phyloP scores from a whole-genome alignment of 225 moss, liverwort and hornwort species.

The Marchantia polymorpha region DNA sequence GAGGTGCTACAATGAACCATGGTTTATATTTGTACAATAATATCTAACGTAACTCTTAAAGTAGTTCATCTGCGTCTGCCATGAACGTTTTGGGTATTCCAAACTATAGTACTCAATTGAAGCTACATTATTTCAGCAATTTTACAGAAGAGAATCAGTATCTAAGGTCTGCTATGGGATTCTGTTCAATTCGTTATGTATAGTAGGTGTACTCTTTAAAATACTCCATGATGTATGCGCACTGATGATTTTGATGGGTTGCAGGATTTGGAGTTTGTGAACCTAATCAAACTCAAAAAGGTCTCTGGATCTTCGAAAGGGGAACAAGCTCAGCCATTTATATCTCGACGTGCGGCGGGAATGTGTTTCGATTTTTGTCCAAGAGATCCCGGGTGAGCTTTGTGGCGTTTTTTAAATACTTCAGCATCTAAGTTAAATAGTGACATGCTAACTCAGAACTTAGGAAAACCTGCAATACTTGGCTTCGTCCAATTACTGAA shows the following conservation, averaged over 20 bases:
- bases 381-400: slow-evolving; percentile 61
- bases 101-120: not conserved
- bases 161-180: not conserved
- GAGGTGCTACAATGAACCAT: not conserved
- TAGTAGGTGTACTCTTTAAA: not conserved
- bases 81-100: not conserved
- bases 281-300: slow-evolving; percentile 85
- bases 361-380: slow-evolving; percentile 92
- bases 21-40: too few relatives aligned
- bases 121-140: not conserved
- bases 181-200: not conserved
- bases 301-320: slow-evolving; percentile 69
- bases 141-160: not conserved
- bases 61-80: too few relatives aligned
- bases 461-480: too few relatives aligned
- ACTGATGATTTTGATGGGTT: slow-evolving; percentile 18
- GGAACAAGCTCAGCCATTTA: slow-evolving; percentile 91
- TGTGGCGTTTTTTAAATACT: not conserved
- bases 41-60: too few relatives aligned
- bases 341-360: slow-evolving; percentile 86
- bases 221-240: not conserved
- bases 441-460: too few relatives aligned
- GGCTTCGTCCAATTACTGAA: too few relatives aligned
- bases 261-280: slow-evolving; percentile 87
- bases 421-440: too few relatives aligned